Base-by-base conservation (phyloP, 192 early-diverging fungal species). In the Allomyces javanicus region DNA sequence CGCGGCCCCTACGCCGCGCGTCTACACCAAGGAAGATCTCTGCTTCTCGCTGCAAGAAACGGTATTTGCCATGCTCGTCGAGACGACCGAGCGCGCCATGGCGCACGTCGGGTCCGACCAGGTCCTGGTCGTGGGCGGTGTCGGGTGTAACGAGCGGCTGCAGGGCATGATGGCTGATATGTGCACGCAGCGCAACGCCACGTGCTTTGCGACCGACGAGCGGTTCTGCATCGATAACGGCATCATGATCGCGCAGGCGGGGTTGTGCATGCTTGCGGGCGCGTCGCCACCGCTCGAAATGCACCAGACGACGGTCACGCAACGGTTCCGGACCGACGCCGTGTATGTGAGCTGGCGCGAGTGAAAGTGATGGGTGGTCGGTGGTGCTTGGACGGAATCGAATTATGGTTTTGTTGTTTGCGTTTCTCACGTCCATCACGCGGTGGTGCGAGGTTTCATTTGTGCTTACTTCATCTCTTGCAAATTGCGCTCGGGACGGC, bases 211-310 rank as follows among this genome's bases (percentile, higher is more conserved):
- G 7, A 97, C 94, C 1, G 96, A 99, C 73, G 94, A 97, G 76
- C 74, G 93, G 81, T 94, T 93, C 73, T 97, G 94, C 72, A 99
- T 99, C 65, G 96, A 99, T 68, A 99, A 99, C 67, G 96, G 96
- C 9, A 86, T 97, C 62, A 99, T 99, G 96, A 99, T 99, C 75
- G 96, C 96, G 9, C 94, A 97, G 68, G 94, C 96, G 1, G 96
- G 96, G 1, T 74, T 97, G 62, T 83, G 86, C 25, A 94, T 81
- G 75, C 85, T 83, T 63, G 86, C 86, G 25, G 93, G 93, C 3
- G 81, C 81, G 62, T 78, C 80, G n/a, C 96, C 92, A 0, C 74
- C 84, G 2, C 70, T 99, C 44, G 79, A 88, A 63, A 85, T 58
- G 50, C 17, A 58, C 50, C 17, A 95, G 65, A 93, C 89, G 25